Evolutionary conservation across 306 rosid species (phyloP).

Genomic region (Acacia crassicarpa): DNA sequence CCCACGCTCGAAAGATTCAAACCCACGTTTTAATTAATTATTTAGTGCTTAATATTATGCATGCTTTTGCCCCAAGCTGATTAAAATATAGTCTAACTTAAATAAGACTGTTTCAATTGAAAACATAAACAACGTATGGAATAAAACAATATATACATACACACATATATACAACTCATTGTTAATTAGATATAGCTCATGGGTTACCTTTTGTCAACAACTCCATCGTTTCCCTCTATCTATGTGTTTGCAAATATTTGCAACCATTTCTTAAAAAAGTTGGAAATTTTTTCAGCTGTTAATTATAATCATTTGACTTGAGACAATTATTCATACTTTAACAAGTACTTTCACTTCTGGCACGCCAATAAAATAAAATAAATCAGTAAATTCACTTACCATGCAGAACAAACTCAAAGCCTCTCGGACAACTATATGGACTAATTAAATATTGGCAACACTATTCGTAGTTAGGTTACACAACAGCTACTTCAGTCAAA

Average conservation of each 20-base stretch:
- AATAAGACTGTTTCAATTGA: neutral
- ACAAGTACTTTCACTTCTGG: neutral
- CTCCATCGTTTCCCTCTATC: neutral
- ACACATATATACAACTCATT: too few relatives aligned
- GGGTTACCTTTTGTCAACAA: neutral
- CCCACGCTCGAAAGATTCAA: slow-evolving; percentile 23
- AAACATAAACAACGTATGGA: neutral
- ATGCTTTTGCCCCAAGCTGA: neutral
- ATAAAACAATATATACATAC: neutral
- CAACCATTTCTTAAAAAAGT: too few relatives aligned
- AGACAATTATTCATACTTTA: neutral
- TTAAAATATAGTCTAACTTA: neutral
- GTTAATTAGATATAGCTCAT: neutral
- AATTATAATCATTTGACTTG: neutral
- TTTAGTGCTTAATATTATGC: neutral
- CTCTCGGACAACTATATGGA: too few relatives aligned
- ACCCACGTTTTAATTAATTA: neutral
- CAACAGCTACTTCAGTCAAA: neutral
- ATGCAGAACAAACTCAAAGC: too few relatives aligned
- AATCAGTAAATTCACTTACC: too few relatives aligned
- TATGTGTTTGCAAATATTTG: neutral
- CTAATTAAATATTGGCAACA: neutral
- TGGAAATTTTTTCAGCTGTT: neutral
- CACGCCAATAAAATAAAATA: too few relatives aligned
- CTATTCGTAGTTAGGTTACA: neutral